Evolutionary conservation across 2,329 filamentous ascomycete species (phyloP), one percentile per base, ranked within the genome.

Genomic region (Alternaria incomplexa): DNA sequence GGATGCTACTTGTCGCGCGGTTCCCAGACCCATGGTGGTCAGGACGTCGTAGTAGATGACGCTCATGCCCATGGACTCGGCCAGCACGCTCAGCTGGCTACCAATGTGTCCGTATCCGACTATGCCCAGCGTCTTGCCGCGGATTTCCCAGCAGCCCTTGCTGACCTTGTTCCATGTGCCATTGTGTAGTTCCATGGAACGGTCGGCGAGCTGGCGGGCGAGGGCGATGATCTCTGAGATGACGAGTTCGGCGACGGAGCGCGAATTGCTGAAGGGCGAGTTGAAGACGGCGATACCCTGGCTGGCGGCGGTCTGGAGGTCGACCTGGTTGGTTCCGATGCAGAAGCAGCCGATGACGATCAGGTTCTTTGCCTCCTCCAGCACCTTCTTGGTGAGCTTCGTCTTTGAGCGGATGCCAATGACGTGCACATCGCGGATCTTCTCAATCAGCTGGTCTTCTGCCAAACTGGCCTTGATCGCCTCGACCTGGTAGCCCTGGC

Each of bases 141-240:
- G 90, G 74, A 98, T 93, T 81, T 99, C 96, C 96, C 96, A 98
- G 87, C 96, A 99, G 77, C 92, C 94, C 75, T 88, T 87, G 84
- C 93, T 97, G 76, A 98, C 94, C 85, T 99, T 99, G 82, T 98
- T 98, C 96, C 96, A 99, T 46, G 89, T 93, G 61, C 96, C 96
- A 61, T 88, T 88, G 85, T 99, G 96, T 87, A 99, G 89, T 83
- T 99, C 96, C 74, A 88, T 93, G 66, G 93, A 97, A 72, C 96
- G 92, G 81, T 99, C 96, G 66, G 93, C 91, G 32, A 99, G 86
- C 82, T 99, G 96, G 63, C 96, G 91, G 22, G 96, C 96, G 57
- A 99, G 89, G 43, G 87, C 85, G 75, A 99, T 97, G 77, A 99
- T 94, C 82, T 97, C 95, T 57, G 86, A 91, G 78, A 99, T 97